Conservation (phyloP, 192 early-diverging fungal genomes). For the Backusella circina region DNA sequence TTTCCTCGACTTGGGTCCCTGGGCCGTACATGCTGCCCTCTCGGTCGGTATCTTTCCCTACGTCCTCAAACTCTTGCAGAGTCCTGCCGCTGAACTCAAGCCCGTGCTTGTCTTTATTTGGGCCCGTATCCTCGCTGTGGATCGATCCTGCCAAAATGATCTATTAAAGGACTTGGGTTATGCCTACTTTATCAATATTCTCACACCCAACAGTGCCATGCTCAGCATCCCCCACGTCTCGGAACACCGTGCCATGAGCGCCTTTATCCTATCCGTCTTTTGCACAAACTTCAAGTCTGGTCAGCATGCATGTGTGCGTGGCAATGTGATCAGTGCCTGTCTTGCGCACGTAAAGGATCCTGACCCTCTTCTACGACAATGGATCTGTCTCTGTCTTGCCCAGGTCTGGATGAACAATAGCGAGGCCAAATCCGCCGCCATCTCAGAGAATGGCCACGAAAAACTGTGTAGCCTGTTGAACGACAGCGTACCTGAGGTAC, state of each 20-base stretch:
- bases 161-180: constrained; percentile 89
- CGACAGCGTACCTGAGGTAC: constrained; percentile 77
- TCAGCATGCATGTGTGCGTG: constrained; percentile 80
- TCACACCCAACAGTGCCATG: constrained; percentile 70
- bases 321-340: constrained; percentile 63
- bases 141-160: constrained; percentile 84
- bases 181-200: constrained; percentile 89
- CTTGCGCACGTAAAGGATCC: constrained; percentile 62
- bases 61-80: constrained; percentile 90
- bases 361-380: constrained; percentile 82
- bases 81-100: constrained; percentile 88
- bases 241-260: constrained; percentile 91
- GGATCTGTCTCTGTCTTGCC: constrained; percentile 84
- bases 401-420: constrained; percentile 81
- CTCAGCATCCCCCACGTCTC: constrained; percentile 68
- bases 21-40: constrained; percentile 91
- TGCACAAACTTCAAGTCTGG: constrained; percentile 81
- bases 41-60: constrained; percentile 97
- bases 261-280: constrained; percentile 91
- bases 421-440: constrained; percentile 62
- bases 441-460: constrained; percentile 63
- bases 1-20: constrained; percentile 89
- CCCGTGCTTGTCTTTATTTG: constrained; percentile 96
- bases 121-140: constrained; percentile 94
- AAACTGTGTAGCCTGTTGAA: constrained; percentile 52